These are phyloP conservation scores for Leccinum uliginosum DNA, from an alignment of 768 basidiomycete genomes.

Conservation along the genomic window DNA sequence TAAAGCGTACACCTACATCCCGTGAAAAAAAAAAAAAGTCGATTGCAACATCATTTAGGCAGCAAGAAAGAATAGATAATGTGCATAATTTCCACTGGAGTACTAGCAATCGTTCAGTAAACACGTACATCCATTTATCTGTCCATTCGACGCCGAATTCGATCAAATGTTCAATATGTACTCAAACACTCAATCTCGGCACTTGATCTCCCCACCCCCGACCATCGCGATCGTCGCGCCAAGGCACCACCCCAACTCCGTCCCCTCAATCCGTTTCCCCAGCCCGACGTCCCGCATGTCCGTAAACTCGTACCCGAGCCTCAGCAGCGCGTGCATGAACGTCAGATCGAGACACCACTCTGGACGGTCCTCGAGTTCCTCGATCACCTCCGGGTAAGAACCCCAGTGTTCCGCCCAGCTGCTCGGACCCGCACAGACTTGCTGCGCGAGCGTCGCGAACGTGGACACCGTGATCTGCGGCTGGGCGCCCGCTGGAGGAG, in stretches of 20 bases:
- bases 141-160: not conserved
- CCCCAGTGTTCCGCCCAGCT: conserved; percentile 54
- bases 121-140: not conserved
- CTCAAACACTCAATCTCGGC: conserved; percentile 32
- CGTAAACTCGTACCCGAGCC: conserved; percentile 87
- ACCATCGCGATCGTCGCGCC: conserved; percentile 81
- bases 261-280: conserved; percentile 83
- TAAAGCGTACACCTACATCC: not conserved
- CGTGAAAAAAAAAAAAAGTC: not conserved
- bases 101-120: not conserved
- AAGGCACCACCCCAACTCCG: conserved; percentile 92
- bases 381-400: conserved; percentile 43
- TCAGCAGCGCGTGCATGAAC: conserved; percentile 86
- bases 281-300: conserved; percentile 64
- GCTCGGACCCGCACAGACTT: conserved; percentile 67
- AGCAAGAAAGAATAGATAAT: not conserved
- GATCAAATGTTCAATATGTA: not conserved
- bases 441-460: conserved; percentile 59
- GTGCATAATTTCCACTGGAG: not conserved
- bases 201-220: conserved; percentile 54
- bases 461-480: conserved; percentile 45
- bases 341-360: conserved; percentile 97
- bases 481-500: conserved; percentile 19
- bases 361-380: conserved; percentile 75
- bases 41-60: not conserved